phyloP scores from a whole-genome alignment of 2,329 filamentous ascomycete genomes.

The Cladorrhinum sp. region DNA sequence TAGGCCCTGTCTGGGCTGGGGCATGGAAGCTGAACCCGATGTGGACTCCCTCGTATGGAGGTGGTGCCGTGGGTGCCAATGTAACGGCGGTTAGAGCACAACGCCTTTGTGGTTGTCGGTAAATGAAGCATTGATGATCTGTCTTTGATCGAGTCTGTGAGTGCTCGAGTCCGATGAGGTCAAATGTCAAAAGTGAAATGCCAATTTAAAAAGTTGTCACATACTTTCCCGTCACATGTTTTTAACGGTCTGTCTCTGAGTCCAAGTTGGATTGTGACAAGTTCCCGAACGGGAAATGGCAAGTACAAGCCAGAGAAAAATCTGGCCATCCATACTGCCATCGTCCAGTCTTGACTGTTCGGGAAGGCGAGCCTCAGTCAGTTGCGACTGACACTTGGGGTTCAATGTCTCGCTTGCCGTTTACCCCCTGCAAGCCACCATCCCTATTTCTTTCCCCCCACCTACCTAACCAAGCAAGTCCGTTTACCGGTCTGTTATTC shows the following conservation, averaged over 20 bases:
- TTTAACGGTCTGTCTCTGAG: background rate
- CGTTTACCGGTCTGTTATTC: conserved; percentile 3
- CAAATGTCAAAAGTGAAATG: background rate
- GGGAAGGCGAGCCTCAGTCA: conserved; percentile 24
- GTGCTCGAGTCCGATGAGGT: background rate
- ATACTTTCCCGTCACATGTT: background rate
- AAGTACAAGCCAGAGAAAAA: background rate
- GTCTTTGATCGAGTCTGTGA: background rate
- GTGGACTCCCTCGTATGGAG: too few relatives aligned
- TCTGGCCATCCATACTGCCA: conserved; percentile 13
- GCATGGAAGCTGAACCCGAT: too few relatives aligned
- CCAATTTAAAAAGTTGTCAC: background rate
- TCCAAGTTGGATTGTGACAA: background rate
- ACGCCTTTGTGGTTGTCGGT: background rate
- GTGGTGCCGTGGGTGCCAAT: background rate
- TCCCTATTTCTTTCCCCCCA: background rate
- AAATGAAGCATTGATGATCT: background rate
- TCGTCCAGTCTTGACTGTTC: conserved; percentile 18
- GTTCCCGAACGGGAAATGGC: background rate
- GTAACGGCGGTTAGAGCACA: background rate
- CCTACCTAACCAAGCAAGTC: conserved; percentile 10
- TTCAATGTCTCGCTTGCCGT: background rate
- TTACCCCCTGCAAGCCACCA: background rate
- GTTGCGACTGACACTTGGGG: conserved; percentile 9
- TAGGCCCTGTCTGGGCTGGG: background rate